Percentiles rank a stretch among this genome's conserved stretches.
phyloP scores from a whole-genome alignment of 148 eudicot genomes.

The Cornus controversa region DNA sequence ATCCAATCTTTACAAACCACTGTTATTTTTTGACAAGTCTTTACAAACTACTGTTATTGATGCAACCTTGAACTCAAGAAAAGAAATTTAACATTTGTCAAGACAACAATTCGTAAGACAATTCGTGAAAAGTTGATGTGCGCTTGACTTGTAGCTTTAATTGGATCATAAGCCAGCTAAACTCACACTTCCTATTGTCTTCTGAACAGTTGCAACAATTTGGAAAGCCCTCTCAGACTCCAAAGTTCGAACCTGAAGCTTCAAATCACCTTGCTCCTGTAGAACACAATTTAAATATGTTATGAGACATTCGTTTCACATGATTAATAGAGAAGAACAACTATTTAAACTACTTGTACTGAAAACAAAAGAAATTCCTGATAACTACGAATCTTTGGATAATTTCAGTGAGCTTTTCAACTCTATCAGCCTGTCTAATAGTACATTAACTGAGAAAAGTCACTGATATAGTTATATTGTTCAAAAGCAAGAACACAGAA shows the following conservation, averaged over 20 bases:
- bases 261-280: conserved; percentile 97
- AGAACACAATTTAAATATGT: background rate
- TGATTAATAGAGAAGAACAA: background rate
- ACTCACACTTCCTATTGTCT: conserved; percentile 94
- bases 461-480: background rate
- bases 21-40: too few species aligned
- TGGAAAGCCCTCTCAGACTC: conserved; percentile 97
- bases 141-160: background rate
- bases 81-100: background rate
- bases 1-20: background rate
- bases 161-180: background rate
- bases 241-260: conserved; percentile 91
- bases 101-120: background rate
- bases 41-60: background rate
- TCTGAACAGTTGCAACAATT: conserved; percentile 93
- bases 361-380: background rate
- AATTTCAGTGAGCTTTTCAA: conserved; percentile 74
- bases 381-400: conserved; percentile 81
- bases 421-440: conserved; percentile 89
- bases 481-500: conserved; percentile 2
- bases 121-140: background rate
- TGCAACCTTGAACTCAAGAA: background rate
- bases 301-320: background rate
- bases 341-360: background rate
- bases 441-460: background rate